Conservation (phyloP, 2,329 filamentous ascomycete genomes). For the Drechslerella stenobrocha region DNA sequence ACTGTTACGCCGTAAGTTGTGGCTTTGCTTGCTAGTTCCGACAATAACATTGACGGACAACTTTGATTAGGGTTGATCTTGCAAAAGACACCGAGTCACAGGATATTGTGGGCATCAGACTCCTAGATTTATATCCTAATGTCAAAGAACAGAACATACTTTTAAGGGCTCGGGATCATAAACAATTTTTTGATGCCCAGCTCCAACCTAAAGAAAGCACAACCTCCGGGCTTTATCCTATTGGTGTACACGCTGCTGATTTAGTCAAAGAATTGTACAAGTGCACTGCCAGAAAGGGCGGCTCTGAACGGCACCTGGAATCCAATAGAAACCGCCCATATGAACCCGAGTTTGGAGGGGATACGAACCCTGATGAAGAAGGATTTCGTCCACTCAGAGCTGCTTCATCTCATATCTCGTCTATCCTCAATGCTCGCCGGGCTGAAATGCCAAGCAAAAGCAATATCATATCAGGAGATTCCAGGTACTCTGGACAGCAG, state of each 20-base stretch:
- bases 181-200: slow-evolving; percentile 26
- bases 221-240: not conserved
- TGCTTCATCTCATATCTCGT: slow-evolving; percentile 37
- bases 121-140: slow-evolving; percentile 21
- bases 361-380: slow-evolving; percentile 29
- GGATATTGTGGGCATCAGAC: slow-evolving; percentile 49
- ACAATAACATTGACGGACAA: not conserved
- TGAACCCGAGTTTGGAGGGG: not conserved
- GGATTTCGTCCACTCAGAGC: slow-evolving; percentile 44
- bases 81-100: not conserved
- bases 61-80: slow-evolving; percentile 9
- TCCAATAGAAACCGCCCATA: not conserved
- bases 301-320: not conserved
- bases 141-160: slow-evolving; percentile 24
- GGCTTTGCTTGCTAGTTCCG: not conserved
- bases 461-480: slow-evolving; percentile 52
- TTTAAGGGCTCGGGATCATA: slow-evolving; percentile 21
- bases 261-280: slow-evolving; percentile 15
- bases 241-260: not conserved
- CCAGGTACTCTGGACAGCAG: slow-evolving; percentile 59
- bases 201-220: not conserved
- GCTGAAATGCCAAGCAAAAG: slow-evolving; percentile 51
- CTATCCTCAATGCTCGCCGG: slow-evolving; percentile 20
- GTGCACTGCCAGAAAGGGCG: slow-evolving; percentile 8
- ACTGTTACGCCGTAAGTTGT: slow-evolving; percentile 70